Base-by-base conservation (phyloP, 2,329 filamentous ascomycete species). In the Colletotrichum acutatum region DNA sequence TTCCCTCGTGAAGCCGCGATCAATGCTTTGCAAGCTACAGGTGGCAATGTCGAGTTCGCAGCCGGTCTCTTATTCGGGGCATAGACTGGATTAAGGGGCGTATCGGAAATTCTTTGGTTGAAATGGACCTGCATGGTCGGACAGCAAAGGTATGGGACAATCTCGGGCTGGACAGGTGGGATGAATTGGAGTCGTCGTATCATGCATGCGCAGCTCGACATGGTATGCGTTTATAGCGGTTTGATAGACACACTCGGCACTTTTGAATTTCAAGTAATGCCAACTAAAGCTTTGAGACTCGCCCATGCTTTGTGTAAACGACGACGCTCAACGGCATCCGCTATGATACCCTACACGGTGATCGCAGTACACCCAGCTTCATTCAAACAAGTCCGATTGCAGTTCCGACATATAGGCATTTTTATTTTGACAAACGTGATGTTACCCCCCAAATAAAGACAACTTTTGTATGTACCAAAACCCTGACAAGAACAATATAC, bases 21-120 rank as follows among this genome's bases (percentile, higher is more conserved):
- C 65, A 91, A 93, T 72, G 95, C 95, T 2, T 85, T 99, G 64
- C 90, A 95, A 78, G 94, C 94, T 34, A 94, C 94, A 19, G 91
- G 91, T 24, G 96, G 97, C 24, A 94, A 98, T 78, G 90, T 98
- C 8, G 94, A 98, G 74, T 90, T 92, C 75, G 96, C 96, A n/a
- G 95, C 95, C 59, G 92, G 93, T 61, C 87, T 98, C 74, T 88
- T 98, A 65, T 94, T 91, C 77, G 85, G 88, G 72, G 83, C 84
- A 60, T 87, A 61, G 65, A n/a, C 24, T 7, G 37, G 26, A 37
- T 26, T 49, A 7, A 7, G 19, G 24, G 26, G 59, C 54, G 54
- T 52, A 66, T 34, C 30, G 30, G 30, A 19, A 32, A 49, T 49
- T 53, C 32, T 49, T 42, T 19, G 49, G 52, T 30, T 30, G 9